phyloP scores from a whole-genome alignment of 1,139 yeast genomes.

The Scheffersomyces segobiensis region DNA sequence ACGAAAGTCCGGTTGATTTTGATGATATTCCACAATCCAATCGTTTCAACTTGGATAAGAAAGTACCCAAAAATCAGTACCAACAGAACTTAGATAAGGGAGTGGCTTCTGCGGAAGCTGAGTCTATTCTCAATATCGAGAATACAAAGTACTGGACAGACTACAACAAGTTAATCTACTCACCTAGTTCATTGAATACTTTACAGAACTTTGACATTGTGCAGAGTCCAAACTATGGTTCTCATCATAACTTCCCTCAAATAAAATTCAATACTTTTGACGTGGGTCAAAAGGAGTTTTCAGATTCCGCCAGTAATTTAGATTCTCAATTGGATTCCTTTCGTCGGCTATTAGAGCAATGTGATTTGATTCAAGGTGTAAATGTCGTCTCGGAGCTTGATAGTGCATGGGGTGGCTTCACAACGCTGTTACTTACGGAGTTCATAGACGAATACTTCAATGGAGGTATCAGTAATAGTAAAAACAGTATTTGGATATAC shows the following conservation, averaged over 20 bases:
- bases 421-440: conserved; percentile 49
- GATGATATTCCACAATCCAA: conserved; percentile 7
- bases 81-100: conserved; percentile 64
- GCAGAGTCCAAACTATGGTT: conserved; percentile 13
- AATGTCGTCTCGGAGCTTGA: conserved; percentile 69
- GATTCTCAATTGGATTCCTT: conserved; percentile 62
- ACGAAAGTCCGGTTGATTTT: conserved; percentile 20
- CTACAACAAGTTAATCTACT: conserved; percentile 66
- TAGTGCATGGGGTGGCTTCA: conserved; percentile 84
- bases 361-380: conserved; percentile 74
- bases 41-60: conserved; percentile 8
- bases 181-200: conserved; percentile 58
- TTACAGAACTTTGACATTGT: conserved; percentile 55
- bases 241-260: conserved; percentile 31
- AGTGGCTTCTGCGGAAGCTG: conserved; percentile 9
- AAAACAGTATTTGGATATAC: conserved; percentile 45
- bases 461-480: conserved; percentile 44
- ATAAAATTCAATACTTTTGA: conserved; percentile 27
- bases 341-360: conserved; percentile 67
- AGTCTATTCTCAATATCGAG: conserved; percentile 28
- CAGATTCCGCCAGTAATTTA: conserved; percentile 16
- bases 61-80: conserved; percentile 49
- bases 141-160: conserved; percentile 80
- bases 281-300: conserved; percentile 33
- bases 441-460: conserved; percentile 74